These are phyloP conservation scores for Arxiozyma heterogenica DNA, from an alignment of 1,139 yeast genomes.

Conservation along the genomic window DNA sequence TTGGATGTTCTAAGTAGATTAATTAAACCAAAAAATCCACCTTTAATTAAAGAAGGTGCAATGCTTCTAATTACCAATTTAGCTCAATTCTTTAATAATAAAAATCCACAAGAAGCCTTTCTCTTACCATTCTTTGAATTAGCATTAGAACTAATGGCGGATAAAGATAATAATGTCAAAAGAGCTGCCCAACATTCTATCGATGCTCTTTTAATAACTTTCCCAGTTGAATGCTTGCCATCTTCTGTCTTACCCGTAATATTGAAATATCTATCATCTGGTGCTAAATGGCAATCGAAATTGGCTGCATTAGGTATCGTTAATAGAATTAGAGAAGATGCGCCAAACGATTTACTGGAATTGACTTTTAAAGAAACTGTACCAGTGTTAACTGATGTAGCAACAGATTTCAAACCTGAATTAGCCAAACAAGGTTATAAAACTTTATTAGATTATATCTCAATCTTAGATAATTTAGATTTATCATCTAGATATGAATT, in stretches of 20 bases:
- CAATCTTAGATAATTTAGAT: slow-evolving; percentile 85
- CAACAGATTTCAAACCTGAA: slow-evolving; percentile 96
- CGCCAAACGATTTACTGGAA: slow-evolving; percentile 81
- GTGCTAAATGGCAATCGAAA: slow-evolving; percentile 90
- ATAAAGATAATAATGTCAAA: slow-evolving; percentile 77
- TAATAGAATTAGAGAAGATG: slow-evolving; percentile 67
- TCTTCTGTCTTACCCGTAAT: slow-evolving; percentile 56
- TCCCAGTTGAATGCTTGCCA: slow-evolving; percentile 74
- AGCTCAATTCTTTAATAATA: slow-evolving; percentile 56
- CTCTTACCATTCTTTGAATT: slow-evolving; percentile 48
- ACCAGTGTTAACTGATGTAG: slow-evolving; percentile 78
- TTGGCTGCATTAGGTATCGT: slow-evolving; percentile 65
- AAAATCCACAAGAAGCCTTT: slow-evolving; percentile 67
- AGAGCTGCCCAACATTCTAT: slow-evolving; percentile 70
- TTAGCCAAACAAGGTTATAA: slow-evolving; percentile 76
- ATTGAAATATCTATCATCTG: slow-evolving; percentile 59
- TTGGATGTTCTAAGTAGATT: slow-evolving; percentile 54
- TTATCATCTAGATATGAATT: slow-evolving; percentile 77
- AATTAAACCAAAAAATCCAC: slow-evolving; percentile 62
- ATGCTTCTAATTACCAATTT: slow-evolving; percentile 59
- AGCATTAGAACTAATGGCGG: slow-evolving; percentile 62
- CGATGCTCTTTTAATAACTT: slow-evolving; percentile 58
- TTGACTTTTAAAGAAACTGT: slow-evolving; percentile 66
- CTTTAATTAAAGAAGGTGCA: slow-evolving; percentile 69
- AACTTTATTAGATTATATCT: slow-evolving; percentile 62